Evolutionary conservation across 176 grass and related monocot species (phyloP).

Genomic region (Melocanna baccifera): DNA sequence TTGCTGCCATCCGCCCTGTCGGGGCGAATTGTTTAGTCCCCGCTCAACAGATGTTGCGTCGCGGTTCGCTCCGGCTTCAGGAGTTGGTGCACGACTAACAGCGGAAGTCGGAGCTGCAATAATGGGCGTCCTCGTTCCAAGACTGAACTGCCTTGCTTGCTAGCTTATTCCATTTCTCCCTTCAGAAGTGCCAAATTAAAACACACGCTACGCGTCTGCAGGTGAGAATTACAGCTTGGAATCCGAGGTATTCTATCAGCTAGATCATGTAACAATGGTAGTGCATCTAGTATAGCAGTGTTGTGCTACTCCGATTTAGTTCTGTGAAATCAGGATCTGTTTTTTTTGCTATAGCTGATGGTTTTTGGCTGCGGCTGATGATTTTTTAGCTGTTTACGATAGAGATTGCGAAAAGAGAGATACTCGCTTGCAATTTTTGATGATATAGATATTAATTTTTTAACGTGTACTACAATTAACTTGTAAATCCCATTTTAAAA

Average conservation of each 20-base stretch:
- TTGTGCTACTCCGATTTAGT: not conserved
- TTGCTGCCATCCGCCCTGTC: not conserved
- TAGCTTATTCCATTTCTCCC: not conserved
- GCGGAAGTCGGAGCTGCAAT: not conserved
- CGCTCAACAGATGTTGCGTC: not conserved
- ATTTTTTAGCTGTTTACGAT: no score
- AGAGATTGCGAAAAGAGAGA: no score
- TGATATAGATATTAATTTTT: no score
- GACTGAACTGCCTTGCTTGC: not conserved
- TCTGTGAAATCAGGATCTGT: not conserved
- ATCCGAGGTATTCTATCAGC: not conserved
- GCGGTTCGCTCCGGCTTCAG: not conserved
- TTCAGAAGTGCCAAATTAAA: not conserved
- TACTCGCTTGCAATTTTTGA: no score
- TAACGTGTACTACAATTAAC: no score
- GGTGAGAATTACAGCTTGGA: not conserved
- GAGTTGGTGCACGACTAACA: not conserved
- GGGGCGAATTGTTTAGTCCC: constrained; percentile 10
- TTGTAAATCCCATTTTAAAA: no score
- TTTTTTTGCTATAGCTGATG: no score
- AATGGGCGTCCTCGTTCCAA: not conserved
- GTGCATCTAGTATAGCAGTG: not conserved
- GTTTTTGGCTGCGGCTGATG: no score
- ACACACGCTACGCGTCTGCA: not conserved
- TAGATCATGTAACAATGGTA: not conserved